Conservation (phyloP, 371 early-diverging fungal genomes). For the Rhizomucor pusillus region DNA sequence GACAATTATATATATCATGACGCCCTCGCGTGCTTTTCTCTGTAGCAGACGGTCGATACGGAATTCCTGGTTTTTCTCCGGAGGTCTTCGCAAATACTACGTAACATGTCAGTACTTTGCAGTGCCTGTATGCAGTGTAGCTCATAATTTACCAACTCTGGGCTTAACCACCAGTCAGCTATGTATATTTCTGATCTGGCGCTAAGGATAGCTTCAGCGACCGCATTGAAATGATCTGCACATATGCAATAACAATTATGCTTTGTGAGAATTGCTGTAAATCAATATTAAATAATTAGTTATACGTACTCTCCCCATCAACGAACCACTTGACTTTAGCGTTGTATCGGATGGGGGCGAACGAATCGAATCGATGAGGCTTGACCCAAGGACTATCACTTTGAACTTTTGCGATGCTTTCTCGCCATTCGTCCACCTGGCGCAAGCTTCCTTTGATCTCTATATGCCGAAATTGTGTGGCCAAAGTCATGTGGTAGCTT, state of each 20-base stretch:
- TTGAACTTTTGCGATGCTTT: conserved; percentile 56
- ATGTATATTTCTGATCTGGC: conserved; percentile 85
- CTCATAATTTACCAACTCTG: conserved; percentile 68
- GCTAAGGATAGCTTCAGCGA: conserved; percentile 75
- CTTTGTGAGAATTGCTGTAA: no score
- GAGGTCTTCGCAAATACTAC: conserved; percentile 78
- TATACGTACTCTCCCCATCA: conserved; percentile 64
- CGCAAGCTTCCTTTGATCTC: conserved; percentile 67
- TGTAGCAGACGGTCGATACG: conserved; percentile 82
- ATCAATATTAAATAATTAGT: background rate
- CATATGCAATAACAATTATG: background rate
- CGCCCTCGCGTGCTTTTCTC: conserved; percentile 84
- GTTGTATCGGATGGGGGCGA: conserved; percentile 74
- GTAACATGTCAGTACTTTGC: background rate
- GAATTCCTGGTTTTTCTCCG: conserved; percentile 70
- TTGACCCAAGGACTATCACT: conserved; percentile 69
- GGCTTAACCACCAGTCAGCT: conserved; percentile 91
- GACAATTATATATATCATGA: conserved; percentile 85
- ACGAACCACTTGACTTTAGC: conserved; percentile 79
- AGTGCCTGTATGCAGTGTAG: no score
- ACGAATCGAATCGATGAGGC: conserved; percentile 71
- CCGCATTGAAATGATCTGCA: conserved; percentile 76
- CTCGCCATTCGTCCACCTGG: conserved; percentile 65
- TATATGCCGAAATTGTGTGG: conserved; percentile 60
- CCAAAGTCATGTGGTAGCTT: conserved; percentile 38